These are phyloP conservation scores for Rubroshorea leprosula DNA, from an alignment of 345 rosid genomes.

Conservation along the genomic window DNA sequence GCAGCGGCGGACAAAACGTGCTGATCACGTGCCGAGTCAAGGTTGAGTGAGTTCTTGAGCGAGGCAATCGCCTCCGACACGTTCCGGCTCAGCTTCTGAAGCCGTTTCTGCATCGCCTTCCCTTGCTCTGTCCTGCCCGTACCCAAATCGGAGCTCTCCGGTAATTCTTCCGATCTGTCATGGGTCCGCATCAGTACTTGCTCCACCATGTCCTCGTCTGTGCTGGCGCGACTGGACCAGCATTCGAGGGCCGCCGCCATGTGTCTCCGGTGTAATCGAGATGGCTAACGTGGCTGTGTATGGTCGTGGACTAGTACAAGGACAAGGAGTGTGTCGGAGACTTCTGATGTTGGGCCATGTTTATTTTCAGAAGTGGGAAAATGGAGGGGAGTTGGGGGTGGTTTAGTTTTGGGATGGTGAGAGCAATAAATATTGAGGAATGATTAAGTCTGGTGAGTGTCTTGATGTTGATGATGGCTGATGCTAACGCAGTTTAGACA, in stretches of 20 bases:
- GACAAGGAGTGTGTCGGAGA: no score
- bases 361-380: not conserved
- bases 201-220: slow-evolving; percentile 88
- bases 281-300: no score
- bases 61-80: slow-evolving; percentile 87
- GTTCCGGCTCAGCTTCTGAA: slow-evolving; percentile 77
- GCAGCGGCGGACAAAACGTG: slow-evolving; percentile 8
- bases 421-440: not conserved
- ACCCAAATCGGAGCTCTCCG: slow-evolving; percentile 7
- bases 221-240: slow-evolving; percentile 84
- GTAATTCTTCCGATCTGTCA: slow-evolving; percentile 63
- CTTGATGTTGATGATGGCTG: not conserved
- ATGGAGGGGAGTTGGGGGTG: not conserved
- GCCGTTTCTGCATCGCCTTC: slow-evolving; percentile 66
- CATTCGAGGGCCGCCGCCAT: slow-evolving; percentile 97
- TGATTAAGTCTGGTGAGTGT: not conserved
- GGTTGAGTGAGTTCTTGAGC: slow-evolving; percentile 76
- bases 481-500: not conserved
- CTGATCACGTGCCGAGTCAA: slow-evolving; percentile 52
- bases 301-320: no score
- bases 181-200: slow-evolving; percentile 82
- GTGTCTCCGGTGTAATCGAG: no score
- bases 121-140: slow-evolving; percentile 27
- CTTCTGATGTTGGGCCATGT: no score
- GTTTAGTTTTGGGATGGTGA: not conserved